Evolutionary conservation across 2,329 filamentous ascomycete species (phyloP), one percentile per base, ranked within the genome.

Genomic region (Graphiopsis chlorocephala): DNA sequence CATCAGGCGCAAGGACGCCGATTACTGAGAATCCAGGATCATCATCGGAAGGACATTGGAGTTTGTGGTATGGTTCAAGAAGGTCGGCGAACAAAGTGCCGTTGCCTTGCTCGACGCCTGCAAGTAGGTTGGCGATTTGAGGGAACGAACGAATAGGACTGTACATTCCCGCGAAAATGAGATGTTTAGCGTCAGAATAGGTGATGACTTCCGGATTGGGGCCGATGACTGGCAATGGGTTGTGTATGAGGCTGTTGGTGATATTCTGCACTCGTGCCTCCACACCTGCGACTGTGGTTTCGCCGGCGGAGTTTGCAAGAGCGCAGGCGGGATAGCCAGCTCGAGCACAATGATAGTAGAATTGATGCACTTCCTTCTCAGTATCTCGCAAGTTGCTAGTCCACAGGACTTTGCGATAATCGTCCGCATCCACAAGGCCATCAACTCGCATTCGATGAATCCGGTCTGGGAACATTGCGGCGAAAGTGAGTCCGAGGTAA

Each of bases 311-410:
- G n/a, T 75, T 76, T 1, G 78, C 73, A 1, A 82, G 71, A 5
- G 76, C 71, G 65, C 82, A 84, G 4, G 57, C 48, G 0, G 74
- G 71, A 4, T 78, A 76, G 0, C 81, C 81, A 4, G 76, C 75
- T 47, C 73, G 68, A 26, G 78, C 74, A 64, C 82, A 84, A 58
- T 77, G 78, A 3, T 75, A 77, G 71, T 81, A 83, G 70, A 84
- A 81, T 1, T 72, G 70, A 0, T 75, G 67, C 68, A 82, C 73
- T 26, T 73, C 76, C 38, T 79, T 79, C 64, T 83, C 80, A 4
- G 79, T 76, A 65, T 83, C 80, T 11, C 73, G 61, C 5, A 84
- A 70, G 64, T 78, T 80, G 59, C 77, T 74, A 17, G 74, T 74
- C 61, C 78, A 80, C 4, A 77, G 67, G 3, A 72, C 72, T 20